phyloP scores from a whole-genome alignment of 2,329 filamentous ascomycete genomes.

The Acephala macrosclerotiorum region DNA sequence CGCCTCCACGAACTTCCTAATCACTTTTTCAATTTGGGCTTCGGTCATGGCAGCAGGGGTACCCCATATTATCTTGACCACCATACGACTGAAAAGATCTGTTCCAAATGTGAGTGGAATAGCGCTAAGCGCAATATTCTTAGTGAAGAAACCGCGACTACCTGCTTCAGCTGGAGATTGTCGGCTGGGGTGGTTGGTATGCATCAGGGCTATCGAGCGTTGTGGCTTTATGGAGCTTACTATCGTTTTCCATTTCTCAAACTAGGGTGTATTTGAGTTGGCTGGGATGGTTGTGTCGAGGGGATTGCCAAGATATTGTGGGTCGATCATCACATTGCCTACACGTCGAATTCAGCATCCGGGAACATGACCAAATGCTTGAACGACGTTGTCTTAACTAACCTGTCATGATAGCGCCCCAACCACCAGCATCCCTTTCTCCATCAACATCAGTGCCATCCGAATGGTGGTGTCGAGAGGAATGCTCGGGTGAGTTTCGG shows the following conservation, averaged over 20 bases:
- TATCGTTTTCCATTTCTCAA: constrained; percentile 49
- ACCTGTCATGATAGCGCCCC: constrained; percentile 60
- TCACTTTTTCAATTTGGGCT: constrained; percentile 60
- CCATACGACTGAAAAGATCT: constrained; percentile 44
- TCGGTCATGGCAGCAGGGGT: constrained; percentile 63
- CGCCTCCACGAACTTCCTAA: constrained; percentile 58
- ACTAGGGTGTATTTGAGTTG: constrained; percentile 32
- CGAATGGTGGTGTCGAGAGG: too few species aligned
- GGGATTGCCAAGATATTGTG: constrained; percentile 46
- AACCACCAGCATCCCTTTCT: constrained; percentile 60
- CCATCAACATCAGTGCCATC: too few species aligned
- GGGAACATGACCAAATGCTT: too few species aligned
- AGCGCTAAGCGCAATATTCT: constrained; percentile 53
- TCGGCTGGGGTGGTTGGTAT: constrained; percentile 56
- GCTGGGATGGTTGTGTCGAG: constrained; percentile 46
- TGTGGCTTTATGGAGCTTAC: constrained; percentile 43
- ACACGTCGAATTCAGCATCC: not conserved
- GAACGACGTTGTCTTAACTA: too few species aligned
- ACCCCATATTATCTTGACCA: constrained; percentile 52
- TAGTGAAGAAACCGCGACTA: constrained; percentile 45
- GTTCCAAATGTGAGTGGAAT: constrained; percentile 52
- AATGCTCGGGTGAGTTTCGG: too few species aligned
- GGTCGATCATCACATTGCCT: constrained; percentile 56
- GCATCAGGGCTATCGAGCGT: constrained; percentile 51
- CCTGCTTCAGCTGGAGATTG: constrained; percentile 52